phyloP scores from a whole-genome alignment of 192 early-diverging fungal genomes.

The Podila epigama region DNA sequence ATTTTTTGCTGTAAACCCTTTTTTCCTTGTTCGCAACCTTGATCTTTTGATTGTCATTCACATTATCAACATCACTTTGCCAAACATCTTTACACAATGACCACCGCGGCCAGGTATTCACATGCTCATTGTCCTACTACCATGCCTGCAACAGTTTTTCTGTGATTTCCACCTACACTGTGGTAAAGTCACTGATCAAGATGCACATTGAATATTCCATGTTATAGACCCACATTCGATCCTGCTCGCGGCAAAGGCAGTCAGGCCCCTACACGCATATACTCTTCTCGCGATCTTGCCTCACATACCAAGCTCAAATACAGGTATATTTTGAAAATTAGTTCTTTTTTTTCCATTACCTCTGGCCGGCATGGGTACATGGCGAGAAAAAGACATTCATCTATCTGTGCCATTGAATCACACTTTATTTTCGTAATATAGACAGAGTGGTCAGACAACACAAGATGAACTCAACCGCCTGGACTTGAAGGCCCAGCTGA shows the following conservation, averaged over 20 bases:
- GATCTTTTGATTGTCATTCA: too few relatives aligned
- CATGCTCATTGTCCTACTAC: not conserved
- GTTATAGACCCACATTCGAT: constrained; percentile 75
- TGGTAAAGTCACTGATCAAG: not conserved
- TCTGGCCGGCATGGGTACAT: too few relatives aligned
- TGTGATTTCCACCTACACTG: not conserved
- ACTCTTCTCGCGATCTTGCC: constrained; percentile 73
- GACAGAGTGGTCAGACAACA: constrained; percentile 71
- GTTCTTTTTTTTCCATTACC: too few relatives aligned
- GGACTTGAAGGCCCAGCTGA: constrained; percentile 71
- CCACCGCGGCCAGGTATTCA: constrained; percentile 48
- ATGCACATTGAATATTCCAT: not conserved
- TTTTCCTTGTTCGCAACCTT: too few relatives aligned
- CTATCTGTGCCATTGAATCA: too few relatives aligned
- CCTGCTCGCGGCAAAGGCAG: constrained; percentile 73
- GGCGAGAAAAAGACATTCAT: too few relatives aligned
- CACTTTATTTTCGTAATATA: constrained; percentile 7
- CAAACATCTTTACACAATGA: constrained; percentile 26
- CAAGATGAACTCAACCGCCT: constrained; percentile 62
- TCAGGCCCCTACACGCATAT: constrained; percentile 67
- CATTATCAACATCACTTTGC: not conserved
- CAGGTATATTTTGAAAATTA: too few relatives aligned
- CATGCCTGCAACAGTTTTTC: not conserved
- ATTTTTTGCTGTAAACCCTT: too few relatives aligned
- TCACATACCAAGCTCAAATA: constrained; percentile 82